Evolutionary conservation across 371 early-diverging fungal species (phyloP).

Genomic region (Entomophthora muscae): DNA sequence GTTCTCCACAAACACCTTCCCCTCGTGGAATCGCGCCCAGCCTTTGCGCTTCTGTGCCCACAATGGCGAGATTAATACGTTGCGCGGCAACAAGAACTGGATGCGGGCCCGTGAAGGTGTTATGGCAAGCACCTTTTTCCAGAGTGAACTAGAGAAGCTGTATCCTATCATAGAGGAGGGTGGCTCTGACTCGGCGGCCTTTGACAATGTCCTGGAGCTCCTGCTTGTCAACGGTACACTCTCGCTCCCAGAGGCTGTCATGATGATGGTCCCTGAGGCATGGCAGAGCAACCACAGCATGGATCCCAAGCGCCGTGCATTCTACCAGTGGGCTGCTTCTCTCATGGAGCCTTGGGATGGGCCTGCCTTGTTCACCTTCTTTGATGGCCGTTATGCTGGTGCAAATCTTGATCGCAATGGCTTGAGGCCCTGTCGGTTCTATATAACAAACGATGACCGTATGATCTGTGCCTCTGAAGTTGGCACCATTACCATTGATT

Average conservation of each 20-base stretch:
- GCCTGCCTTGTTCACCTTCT: conserved; percentile 90
- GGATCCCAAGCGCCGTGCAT: conserved; percentile 71
- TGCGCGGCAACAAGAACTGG: conserved; percentile 97
- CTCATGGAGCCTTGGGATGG: conserved; percentile 98
- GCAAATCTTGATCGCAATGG: conserved; percentile 93
- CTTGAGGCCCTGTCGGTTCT: conserved; percentile 90
- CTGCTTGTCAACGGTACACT: conserved; percentile 77
- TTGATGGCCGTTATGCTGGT: conserved; percentile 91
- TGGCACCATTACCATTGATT: conserved; percentile 71
- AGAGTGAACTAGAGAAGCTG: conserved; percentile 52
- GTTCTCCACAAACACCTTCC: conserved; percentile 97
- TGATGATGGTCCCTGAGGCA: conserved; percentile 96
- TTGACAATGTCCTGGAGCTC: conserved; percentile 89
- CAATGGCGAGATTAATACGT: conserved; percentile 96
- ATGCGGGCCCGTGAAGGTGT: conserved; percentile 94
- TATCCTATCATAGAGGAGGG: conserved; percentile 91
- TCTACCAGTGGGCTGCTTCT: conserved; percentile 91
- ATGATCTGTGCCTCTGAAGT: conserved; percentile 97
- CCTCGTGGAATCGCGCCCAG: conserved; percentile 95
- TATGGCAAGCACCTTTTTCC: conserved; percentile 65
- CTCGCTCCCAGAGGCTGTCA: conserved; percentile 84
- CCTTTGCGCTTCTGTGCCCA: conserved; percentile 95
- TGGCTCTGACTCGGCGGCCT: conserved; percentile 94
- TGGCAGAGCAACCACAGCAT: conserved; percentile 80
- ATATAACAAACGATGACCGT: conserved; percentile 70